These are phyloP conservation scores for Spencermartinsiella europaea DNA, from an alignment of 805 yeast genomes.

Conservation along the genomic window DNA sequence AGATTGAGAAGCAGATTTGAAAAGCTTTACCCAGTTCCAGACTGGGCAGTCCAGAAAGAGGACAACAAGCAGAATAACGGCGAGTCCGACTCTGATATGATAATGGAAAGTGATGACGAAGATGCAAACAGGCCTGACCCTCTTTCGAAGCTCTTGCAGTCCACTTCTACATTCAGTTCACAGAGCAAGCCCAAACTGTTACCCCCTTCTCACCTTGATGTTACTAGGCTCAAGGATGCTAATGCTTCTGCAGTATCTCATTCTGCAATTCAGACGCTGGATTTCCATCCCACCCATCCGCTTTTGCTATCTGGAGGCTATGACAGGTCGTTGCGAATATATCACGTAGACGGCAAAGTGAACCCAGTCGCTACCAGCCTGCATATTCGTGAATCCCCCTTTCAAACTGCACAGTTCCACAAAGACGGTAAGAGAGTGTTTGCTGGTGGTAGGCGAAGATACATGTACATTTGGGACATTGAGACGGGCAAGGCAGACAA, in stretches of 20 bases:
- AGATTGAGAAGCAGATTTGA: conserved; percentile 69
- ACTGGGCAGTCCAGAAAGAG: conserved; percentile 53
- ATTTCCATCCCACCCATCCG: conserved; percentile 84
- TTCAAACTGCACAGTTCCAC: conserved; percentile 68
- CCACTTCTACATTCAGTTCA: conserved; percentile 26
- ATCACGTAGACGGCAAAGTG: conserved; percentile 81
- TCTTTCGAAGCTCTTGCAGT: conserved; percentile 29
- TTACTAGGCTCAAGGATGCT: conserved; percentile 82
- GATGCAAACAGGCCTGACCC: conserved; percentile 30
- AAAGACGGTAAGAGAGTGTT: conserved; percentile 51
- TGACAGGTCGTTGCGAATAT: conserved; percentile 80
- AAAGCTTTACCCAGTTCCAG: conserved; percentile 74
- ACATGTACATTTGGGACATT: conserved; percentile 89
- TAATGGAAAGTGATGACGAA: conserved; percentile 30
- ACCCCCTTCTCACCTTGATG: conserved; percentile 66
- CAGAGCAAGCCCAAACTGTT: conserved; percentile 45
- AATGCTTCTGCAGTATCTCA: conserved; percentile 62
- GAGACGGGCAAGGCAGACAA: conserved; percentile 71
- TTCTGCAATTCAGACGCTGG: conserved; percentile 77
- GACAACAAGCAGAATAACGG: conserved; percentile 27
- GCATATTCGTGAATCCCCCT: conserved; percentile 72
- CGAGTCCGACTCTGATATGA: conserved; percentile 28
- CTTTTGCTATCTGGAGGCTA: conserved; percentile 86
- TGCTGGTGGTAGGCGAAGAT: conserved; percentile 88
- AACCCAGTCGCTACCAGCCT: conserved; percentile 80